Evolutionary conservation across 768 basidiomycete genomes (phyloP), one percentile per base, ranked within the genome.

Genomic region (Agaricus bisporus): DNA sequence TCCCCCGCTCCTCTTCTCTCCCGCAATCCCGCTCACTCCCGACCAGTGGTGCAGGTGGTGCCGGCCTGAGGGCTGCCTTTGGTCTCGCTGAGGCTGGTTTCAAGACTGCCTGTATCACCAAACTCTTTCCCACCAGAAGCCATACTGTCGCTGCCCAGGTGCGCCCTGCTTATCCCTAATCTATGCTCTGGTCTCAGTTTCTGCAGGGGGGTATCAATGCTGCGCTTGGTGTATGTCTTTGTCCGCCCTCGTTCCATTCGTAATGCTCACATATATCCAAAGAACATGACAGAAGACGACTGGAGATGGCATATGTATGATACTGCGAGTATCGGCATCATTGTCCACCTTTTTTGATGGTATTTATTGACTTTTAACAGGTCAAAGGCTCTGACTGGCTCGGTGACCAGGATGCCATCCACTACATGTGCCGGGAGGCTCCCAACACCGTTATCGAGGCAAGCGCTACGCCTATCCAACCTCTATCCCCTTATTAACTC

Each of bases 371-470:
- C 17, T 8, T 37, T n/a, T 28, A 54, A 47, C 61, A 92, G 83
- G 95, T 98, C 54, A 99, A 99, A 79, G 97, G 97, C 58, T 97
- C 94, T 49, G 97, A 99, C 73, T 99, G 97, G 97, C 85, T 98
- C 37, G 97, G 97, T 70, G 97, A 99, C 75, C 94, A 95, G 73
- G 97, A 99, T 65, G 97, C 97, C 46, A 98, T 99, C 62, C 97
- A 98, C 66, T 99, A 98, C 75, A 99, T 99, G 97, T 97, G 93
- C 70, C 79, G 93, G 36, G 97, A 99, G 70, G 97, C 97, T 39
- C 95, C 95, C 49, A 78, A 85, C 68, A 88, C 90, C 32, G 95
- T 98, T 59, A 83, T 95, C 48, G 95, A 98, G 81, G 94, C 88
- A 51, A 32, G 73, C 55, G 1, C 11, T 5, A 15, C 55, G 39